Percentiles rank a stretch among this genome's conserved stretches.
These are phyloP conservation scores for Hemisphaericaspora xylofermentans DNA, from an alignment of 1,139 yeast species.

Conservation along the genomic window DNA sequence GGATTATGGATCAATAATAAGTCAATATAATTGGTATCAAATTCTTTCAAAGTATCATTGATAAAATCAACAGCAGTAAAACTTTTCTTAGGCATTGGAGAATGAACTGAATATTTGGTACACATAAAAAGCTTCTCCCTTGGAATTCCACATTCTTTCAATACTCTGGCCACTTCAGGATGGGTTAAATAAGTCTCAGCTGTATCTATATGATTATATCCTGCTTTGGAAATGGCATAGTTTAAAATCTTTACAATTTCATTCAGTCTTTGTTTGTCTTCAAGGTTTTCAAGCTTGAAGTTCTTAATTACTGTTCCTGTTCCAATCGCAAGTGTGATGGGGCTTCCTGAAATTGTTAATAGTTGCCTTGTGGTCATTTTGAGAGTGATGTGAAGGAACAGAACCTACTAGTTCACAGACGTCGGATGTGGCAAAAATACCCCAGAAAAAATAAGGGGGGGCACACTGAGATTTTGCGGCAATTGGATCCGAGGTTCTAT, in stretches of 20 bases:
- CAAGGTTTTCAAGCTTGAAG: conserved; percentile 36
- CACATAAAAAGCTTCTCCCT: conserved; percentile 55
- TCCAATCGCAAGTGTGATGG: conserved; percentile 49
- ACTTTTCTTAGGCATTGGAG: conserved; percentile 40
- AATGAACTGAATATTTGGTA: conserved; percentile 46
- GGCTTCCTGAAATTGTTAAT: conserved; percentile 38
- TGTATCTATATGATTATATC: conserved; percentile 57
- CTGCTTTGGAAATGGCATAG: conserved; percentile 42
- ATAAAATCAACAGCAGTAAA: conserved; percentile 48
- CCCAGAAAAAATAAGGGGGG: too few relatives aligned
- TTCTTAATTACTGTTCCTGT: conserved; percentile 67
- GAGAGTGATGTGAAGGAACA: too few relatives aligned
- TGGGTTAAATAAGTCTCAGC: conserved; percentile 68
- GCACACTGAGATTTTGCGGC: too few relatives aligned
- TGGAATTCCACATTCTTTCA: conserved; percentile 41
- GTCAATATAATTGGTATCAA: conserved; percentile 64
- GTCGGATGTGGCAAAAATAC: too few relatives aligned
- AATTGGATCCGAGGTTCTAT: too few relatives aligned
- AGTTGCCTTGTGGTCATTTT: too few relatives aligned
- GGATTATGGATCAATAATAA: conserved; percentile 69
- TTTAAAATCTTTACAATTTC: conserved; percentile 43
- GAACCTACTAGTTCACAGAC: too few relatives aligned
- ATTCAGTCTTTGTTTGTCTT: conserved; percentile 30
- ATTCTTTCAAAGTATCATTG: conserved; percentile 19
- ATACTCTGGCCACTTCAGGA: conserved; percentile 56